Conservation (phyloP, 2,329 filamentous ascomycete species). For the Aspergillus proliferans region DNA sequence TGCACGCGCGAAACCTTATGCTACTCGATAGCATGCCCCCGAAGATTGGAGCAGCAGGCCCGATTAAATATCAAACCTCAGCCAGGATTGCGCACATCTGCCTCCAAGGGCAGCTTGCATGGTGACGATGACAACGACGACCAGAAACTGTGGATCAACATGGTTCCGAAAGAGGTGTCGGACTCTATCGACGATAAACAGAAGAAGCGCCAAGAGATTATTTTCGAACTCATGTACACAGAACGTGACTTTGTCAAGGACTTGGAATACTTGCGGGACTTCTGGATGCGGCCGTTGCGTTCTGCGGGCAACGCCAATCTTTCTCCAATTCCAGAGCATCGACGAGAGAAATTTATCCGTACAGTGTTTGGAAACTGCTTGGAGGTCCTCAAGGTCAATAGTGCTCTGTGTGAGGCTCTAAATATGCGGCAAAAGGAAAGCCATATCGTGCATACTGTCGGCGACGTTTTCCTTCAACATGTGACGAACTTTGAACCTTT, state of each 20-base stretch:
- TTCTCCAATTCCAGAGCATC: slow-evolving; percentile 82
- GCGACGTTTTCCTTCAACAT: slow-evolving; percentile 89
- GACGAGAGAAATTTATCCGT: slow-evolving; percentile 82
- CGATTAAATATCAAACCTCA: slow-evolving; percentile 89
- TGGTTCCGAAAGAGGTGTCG: slow-evolving; percentile 88
- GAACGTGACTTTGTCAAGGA: slow-evolving; percentile 99
- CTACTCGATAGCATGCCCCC: slow-evolving; percentile 95
- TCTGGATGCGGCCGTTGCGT: slow-evolving; percentile 92
- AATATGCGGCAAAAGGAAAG: slow-evolving; percentile 86
- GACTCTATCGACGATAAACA: slow-evolving; percentile 84
- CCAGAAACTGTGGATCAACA: slow-evolving; percentile 99
- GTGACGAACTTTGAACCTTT: slow-evolving; percentile 92
- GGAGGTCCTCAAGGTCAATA: slow-evolving; percentile 89
- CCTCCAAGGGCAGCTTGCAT: slow-evolving; percentile 66
- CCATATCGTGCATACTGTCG: slow-evolving; percentile 80
- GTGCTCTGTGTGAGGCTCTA: slow-evolving; percentile 76
- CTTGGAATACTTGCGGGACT: slow-evolving; percentile 92
- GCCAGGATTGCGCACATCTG: slow-evolving; percentile 70
- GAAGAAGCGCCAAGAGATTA: slow-evolving; percentile 96
- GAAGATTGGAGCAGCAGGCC: slow-evolving; percentile 89
- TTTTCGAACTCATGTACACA: slow-evolving; percentile 97
- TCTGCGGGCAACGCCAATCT: slow-evolving; percentile 57
- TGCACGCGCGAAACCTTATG: slow-evolving; percentile 93
- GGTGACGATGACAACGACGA: slow-evolving; percentile 81
- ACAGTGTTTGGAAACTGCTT: slow-evolving; percentile 95